A percentile compares a stretch with the other conserved stretches of the same genome.
These are phyloP conservation scores for Calonectria pseudoturangicola DNA, from an alignment of 2,329 filamentous ascomycete genomes.

Conservation along the genomic window DNA sequence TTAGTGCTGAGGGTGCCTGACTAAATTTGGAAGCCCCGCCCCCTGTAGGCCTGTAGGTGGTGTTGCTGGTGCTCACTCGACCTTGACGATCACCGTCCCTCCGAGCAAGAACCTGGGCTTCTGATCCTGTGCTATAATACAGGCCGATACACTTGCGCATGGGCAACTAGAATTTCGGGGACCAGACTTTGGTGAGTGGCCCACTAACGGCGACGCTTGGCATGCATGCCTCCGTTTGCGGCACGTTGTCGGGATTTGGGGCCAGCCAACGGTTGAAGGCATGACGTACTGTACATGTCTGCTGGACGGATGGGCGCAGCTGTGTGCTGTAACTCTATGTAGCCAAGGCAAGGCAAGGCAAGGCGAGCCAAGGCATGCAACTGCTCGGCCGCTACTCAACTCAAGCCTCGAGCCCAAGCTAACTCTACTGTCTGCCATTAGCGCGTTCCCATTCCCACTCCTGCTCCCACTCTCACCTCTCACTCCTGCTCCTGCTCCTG, in stretches of 20 bases:
- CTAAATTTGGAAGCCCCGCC: constrained; percentile 27
- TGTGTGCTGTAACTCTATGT: constrained; percentile 28
- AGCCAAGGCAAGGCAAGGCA: constrained; percentile 1
- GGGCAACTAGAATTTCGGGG: constrained; percentile 15
- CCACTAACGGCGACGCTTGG: constrained; percentile 26
- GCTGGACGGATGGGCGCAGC: constrained; percentile 12
- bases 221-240: constrained; percentile 31
- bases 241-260: constrained; percentile 22
- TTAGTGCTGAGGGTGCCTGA: constrained; percentile 28
- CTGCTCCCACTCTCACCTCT: neutral
- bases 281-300: neutral
- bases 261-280: constrained; percentile 2
- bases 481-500: neutral
- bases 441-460: neutral
- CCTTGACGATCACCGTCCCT: constrained; percentile 10
- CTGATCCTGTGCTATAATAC: constrained; percentile 18
- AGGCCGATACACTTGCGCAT: constrained; percentile 11
- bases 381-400: neutral
- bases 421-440: neutral
- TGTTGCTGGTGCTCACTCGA: neutral
- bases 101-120: neutral
- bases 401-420: neutral
- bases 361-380: neutral
- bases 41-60: constrained; percentile 20
- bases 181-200: constrained; percentile 8